These are phyloP conservation scores for Sphaerostilbella broomeana DNA, from an alignment of 2,329 filamentous ascomycete species.

Conservation along the genomic window DNA sequence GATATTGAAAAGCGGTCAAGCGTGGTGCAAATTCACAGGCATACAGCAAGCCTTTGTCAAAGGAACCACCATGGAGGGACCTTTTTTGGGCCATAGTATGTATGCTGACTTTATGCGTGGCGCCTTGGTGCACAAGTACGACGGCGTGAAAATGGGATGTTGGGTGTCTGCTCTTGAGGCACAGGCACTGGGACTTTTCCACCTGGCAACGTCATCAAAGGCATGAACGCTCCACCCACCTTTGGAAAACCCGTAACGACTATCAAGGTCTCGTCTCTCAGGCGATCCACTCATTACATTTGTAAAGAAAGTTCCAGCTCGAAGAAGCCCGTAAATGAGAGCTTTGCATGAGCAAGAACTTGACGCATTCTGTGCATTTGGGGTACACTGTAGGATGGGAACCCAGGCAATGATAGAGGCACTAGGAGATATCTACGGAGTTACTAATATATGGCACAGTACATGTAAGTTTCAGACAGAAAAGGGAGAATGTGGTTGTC, in stretches of 20 bases:
- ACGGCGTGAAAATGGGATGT: constrained; percentile 40
- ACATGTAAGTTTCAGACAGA: too few species aligned
- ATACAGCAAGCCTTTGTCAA: constrained; percentile 31
- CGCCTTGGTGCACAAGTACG: constrained; percentile 32
- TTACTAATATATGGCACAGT: too few species aligned
- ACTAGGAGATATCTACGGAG: too few species aligned
- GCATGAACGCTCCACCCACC: constrained; percentile 30
- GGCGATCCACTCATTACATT: constrained; percentile 22
- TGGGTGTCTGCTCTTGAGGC: constrained; percentile 33
- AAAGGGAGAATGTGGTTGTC: too few species aligned
- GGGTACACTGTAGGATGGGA: too few species aligned
- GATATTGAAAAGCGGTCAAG: too few species aligned
- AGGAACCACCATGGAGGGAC: constrained; percentile 37
- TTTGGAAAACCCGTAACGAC: constrained; percentile 32
- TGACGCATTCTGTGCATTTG: too few species aligned
- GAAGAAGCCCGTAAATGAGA: too few species aligned
- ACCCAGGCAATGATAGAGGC: too few species aligned
- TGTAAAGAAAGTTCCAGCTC: constrained; percentile 19
- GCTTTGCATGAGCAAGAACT: too few species aligned
- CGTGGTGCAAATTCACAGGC: too few species aligned
- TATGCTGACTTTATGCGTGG: constrained; percentile 41
- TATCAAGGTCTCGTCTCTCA: constrained; percentile 25
- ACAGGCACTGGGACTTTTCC: constrained; percentile 26
- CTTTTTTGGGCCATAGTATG: constrained; percentile 38
- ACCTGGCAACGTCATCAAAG: constrained; percentile 17